Evolutionary conservation across 2,329 filamentous ascomycete species (phyloP), one percentile per base, ranked within the genome.

Genomic region (Teratosphaeria zuluensis): DNA sequence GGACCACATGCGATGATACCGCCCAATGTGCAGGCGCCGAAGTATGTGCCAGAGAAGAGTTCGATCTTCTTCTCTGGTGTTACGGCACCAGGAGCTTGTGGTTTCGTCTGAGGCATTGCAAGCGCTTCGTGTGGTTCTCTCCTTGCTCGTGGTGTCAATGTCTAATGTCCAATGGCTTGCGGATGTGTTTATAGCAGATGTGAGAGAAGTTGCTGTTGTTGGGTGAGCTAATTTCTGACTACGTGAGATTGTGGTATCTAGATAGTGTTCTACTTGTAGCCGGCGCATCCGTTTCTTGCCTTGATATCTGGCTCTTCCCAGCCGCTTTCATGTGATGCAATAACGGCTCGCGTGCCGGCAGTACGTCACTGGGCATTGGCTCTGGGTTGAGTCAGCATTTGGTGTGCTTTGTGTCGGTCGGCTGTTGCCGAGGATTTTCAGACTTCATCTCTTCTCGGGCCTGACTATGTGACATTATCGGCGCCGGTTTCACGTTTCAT

Each of bases 1-100:
- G 92, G 75, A 58, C 90, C 90, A 84, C 89, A 69, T 56, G 68
- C 68, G 14, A 95, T 72, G 60, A 95, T 72, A 55, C 91, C 91
- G 60, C 91, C 90, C 66, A 92, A 77, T 0, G 87, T 92, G 72
- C 90, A 95, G 21, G 90, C 87, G 28, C 87, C 89, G 76, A 95
- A 96, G 78, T 90, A 96, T 65, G 87, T 86, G 55, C 80, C 76
- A 38, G 87, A 87, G 76, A 88, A 95, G 56, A 92, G 80, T 77
- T 95, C 86, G 63, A 95, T 91, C 59, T 84, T 80, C 69, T 85
- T 84, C 60, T 90, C 82, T 60, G 90, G 83, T 70, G 92, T 88
- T 21, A 61, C 61, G 8, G 60, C 59, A 53, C 62, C 62, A 9
- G 57, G 59, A 21, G 42, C 42, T n/a, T 35, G 33, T 35, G 42